A percentile compares a stretch with the other conserved stretches of the same genome.
Conservation (phyloP, 2,329 filamentous ascomycete genomes). For the Myrmaecium sp. region DNA sequence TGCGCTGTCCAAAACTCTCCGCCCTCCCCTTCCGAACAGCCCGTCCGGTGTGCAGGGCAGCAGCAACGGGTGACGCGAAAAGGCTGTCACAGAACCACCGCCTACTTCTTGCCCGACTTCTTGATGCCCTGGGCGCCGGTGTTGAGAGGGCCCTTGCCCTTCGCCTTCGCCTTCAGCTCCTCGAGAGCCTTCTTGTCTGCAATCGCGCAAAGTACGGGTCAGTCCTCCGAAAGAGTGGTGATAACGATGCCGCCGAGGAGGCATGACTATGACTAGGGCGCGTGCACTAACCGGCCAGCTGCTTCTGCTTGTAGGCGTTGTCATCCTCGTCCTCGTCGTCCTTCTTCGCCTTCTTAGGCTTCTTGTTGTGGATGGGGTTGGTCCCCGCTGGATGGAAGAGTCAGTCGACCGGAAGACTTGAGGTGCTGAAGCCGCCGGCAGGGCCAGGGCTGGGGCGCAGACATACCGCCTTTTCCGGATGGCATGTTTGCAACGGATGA, state of each 20-base stretch:
- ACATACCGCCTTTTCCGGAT: conserved; percentile 33
- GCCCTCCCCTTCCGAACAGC: too few relatives aligned
- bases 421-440: conserved; percentile 1
- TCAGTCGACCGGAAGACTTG: not conserved
- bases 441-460: conserved; percentile 2
- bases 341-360: conserved; percentile 61
- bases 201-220: not conserved
- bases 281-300: conserved; percentile 53
- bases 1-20: too few relatives aligned
- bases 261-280: not conserved
- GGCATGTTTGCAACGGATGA: conserved; percentile 23
- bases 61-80: too few relatives aligned
- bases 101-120: conserved; percentile 92
- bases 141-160: conserved; percentile 78
- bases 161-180: conserved; percentile 62
- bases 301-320: conserved; percentile 65
- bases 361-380: conserved; percentile 51
- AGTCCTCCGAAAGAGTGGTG: not conserved
- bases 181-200: conserved; percentile 40
- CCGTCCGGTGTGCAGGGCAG: too few relatives aligned
- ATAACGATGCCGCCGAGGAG: too few relatives aligned
- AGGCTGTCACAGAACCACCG: too few relatives aligned
- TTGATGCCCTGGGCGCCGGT: conserved; percentile 80
- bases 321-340: conserved; percentile 82
- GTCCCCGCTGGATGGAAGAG: conserved; percentile 25